Evolutionary conservation across 345 rosid species (phyloP), one percentile per base, ranked within the genome.

Genomic region (Kernera saxatilis): DNA sequence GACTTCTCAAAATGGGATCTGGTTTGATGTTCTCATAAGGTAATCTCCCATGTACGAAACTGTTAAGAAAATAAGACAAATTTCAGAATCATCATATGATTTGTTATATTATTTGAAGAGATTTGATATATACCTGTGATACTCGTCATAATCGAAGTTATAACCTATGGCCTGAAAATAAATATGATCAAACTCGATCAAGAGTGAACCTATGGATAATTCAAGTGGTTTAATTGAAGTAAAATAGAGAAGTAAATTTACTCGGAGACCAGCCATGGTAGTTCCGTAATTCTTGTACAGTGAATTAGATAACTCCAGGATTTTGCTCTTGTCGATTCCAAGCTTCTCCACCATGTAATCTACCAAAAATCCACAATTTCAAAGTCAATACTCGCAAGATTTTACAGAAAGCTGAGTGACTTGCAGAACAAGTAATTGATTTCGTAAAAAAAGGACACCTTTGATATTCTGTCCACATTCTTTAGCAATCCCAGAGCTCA

Each of bases 181-280:
- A 4, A 36, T 45, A 64, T 45, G 46, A 18, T 30, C 6, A 64
- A 64, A 21, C 43, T 14, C 5, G 19, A n/a, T 55, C 18, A 35
- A 56, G 48, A 18, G 3, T 64, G 25, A 52, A 15, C 19, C 14
- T 55, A 36, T 54, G 18, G 6, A 40, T 30, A 29, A 19, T 43
- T 63, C 0, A 18, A 50, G 25, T 37, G n/a, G 52, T 37, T 59
- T 18, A 5, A 11, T 7, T 51, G 6, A 61, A 62, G 19, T 40
- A 6, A 40, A 41, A 51, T 6, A 12, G 53, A 32, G 1, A 73
- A 55, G 50, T 18, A 25, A 35, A 19, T 19, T 79, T 71, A 93
- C 97, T 86, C 89, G 82, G 37, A 91, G 92, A 50, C 97, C 97
- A 74, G 95, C 95, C 97, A 88, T 87, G 56, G 95, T 91, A 46